phyloP scores from a whole-genome alignment of 768 basidiomycete species.

The Russula compacta region DNA sequence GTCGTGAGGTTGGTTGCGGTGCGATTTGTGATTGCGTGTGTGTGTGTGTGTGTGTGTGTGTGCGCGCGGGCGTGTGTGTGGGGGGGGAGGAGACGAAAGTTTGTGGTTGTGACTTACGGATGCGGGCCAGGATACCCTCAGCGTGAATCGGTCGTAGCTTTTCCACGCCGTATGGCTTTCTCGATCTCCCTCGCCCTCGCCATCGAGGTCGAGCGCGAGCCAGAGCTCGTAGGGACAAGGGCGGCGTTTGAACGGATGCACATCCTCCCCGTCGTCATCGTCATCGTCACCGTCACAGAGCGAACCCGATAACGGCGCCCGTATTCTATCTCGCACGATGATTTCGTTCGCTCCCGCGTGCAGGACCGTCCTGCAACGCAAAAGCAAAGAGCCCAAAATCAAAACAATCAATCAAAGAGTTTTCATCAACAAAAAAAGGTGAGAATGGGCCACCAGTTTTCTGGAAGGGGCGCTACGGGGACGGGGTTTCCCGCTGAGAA shows the following conservation, averaged over 20 bases:
- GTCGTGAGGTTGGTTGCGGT: neutral
- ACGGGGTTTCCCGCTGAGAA: slow-evolving; percentile 31
- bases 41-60: neutral
- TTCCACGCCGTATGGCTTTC: slow-evolving; percentile 18
- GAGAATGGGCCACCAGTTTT: slow-evolving; percentile 20
- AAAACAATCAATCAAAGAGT: too few relatives aligned
- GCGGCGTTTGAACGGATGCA: neutral
- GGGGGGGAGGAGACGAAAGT: too few relatives aligned
- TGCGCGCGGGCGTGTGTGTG: too few relatives aligned
- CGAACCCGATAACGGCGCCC: slow-evolving; percentile 22
- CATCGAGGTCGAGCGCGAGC: slow-evolving; percentile 26
- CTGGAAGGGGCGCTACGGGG: slow-evolving; percentile 21
- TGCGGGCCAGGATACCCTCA: slow-evolving; percentile 31
- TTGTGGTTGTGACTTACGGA: slow-evolving; percentile 21
- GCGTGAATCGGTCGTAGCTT: slow-evolving; percentile 25
- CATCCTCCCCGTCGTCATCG: slow-evolving; percentile 7
- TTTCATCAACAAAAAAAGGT: too few relatives aligned
- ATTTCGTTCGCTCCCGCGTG: slow-evolving; percentile 31
- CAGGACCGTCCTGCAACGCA: slow-evolving; percentile 10
- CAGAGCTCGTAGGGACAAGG: slow-evolving; percentile 25
- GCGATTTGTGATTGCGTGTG: neutral
- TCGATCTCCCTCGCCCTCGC: neutral
- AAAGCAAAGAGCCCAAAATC: too few relatives aligned
- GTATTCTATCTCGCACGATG: slow-evolving; percentile 35
- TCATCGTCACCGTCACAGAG: slow-evolving; percentile 29